These are phyloP conservation scores for Colletotrichum caudatum DNA, from an alignment of 2,329 filamentous ascomycete genomes.

Conservation along the genomic window DNA sequence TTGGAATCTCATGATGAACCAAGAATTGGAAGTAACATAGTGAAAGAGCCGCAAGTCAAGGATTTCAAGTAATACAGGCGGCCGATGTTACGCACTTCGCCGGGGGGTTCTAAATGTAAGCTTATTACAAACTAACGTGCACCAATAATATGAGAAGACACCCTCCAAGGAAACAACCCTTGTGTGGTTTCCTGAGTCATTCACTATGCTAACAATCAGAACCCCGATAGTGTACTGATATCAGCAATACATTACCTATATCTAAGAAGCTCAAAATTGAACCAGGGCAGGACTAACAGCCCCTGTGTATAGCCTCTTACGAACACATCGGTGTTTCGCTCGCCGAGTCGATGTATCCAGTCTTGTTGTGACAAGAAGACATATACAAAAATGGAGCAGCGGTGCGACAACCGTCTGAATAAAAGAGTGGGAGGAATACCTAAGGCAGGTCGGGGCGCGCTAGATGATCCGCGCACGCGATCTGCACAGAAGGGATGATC, in stretches of 20 bases:
- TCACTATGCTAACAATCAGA: too few species aligned
- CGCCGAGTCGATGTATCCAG: not conserved
- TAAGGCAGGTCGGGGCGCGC: not conserved
- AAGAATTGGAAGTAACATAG: conserved; percentile 16
- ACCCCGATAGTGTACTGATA: not conserved
- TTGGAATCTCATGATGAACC: not conserved
- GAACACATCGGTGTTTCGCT: conserved; percentile 9
- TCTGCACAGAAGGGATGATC: too few species aligned
- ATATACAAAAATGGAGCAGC: not conserved
- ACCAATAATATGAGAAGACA: too few species aligned
- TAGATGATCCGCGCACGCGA: not conserved
- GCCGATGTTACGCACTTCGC: not conserved
- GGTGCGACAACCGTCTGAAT: not conserved
- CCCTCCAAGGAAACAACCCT: too few species aligned
- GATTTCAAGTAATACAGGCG: conserved; percentile 22
- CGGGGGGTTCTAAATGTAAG: too few species aligned
- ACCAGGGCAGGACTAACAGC: not conserved
- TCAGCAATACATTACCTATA: not conserved
- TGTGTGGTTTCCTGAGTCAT: too few species aligned
- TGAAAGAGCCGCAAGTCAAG: not conserved
- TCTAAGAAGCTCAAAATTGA: not conserved
- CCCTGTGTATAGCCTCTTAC: conserved; percentile 20
- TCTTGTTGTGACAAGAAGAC: not conserved
- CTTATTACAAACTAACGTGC: too few species aligned
- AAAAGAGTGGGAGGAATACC: not conserved